Conservation (phyloP, 2,329 filamentous ascomycete genomes). For the Verticillium alfalfae region DNA sequence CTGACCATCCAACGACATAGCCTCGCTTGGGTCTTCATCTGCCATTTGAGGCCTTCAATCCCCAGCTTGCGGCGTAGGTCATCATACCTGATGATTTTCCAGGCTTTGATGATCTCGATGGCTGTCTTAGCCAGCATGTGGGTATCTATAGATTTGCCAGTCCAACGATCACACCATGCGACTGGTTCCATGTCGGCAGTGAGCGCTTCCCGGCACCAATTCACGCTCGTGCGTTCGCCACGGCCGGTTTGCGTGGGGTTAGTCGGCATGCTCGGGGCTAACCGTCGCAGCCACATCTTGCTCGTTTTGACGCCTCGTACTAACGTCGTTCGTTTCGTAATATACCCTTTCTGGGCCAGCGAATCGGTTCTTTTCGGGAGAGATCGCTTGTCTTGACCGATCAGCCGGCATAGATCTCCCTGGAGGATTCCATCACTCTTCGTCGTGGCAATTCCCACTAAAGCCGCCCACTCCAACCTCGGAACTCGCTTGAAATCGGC, state of each 20-base stretch:
- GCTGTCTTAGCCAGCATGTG: slow-evolving; percentile 51
- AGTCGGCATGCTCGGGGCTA: slow-evolving; percentile 39
- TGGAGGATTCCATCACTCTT: slow-evolving; percentile 53
- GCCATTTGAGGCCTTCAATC: slow-evolving; percentile 46
- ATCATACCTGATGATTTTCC: slow-evolving; percentile 51
- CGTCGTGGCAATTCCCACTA: slow-evolving; percentile 51
- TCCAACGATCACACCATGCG: slow-evolving; percentile 52
- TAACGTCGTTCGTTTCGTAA: slow-evolving; percentile 54
- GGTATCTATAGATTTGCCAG: slow-evolving; percentile 52
- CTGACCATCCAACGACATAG: slow-evolving; percentile 52
- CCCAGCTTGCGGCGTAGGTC: slow-evolving; percentile 55
- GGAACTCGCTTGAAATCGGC: slow-evolving; percentile 54
- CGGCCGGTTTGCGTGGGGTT: slow-evolving; percentile 11
- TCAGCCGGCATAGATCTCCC: slow-evolving; percentile 51
- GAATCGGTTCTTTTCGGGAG: slow-evolving; percentile 56
- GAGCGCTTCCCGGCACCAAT: slow-evolving; percentile 19
- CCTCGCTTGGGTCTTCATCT: slow-evolving; percentile 56
- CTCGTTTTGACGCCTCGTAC: slow-evolving; percentile 56
- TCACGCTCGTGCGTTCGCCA: slow-evolving; percentile 2
- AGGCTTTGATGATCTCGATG: slow-evolving; percentile 51
- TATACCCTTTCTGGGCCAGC: slow-evolving; percentile 55
- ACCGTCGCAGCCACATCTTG: slow-evolving; percentile 54
- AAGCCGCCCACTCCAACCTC: slow-evolving; percentile 52
- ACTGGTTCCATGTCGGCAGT: slow-evolving; percentile 43
- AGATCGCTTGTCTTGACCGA: slow-evolving; percentile 58